Conservation (phyloP, 108 stramenopile genomes). For the Cylindrotheca fusiformis region DNA sequence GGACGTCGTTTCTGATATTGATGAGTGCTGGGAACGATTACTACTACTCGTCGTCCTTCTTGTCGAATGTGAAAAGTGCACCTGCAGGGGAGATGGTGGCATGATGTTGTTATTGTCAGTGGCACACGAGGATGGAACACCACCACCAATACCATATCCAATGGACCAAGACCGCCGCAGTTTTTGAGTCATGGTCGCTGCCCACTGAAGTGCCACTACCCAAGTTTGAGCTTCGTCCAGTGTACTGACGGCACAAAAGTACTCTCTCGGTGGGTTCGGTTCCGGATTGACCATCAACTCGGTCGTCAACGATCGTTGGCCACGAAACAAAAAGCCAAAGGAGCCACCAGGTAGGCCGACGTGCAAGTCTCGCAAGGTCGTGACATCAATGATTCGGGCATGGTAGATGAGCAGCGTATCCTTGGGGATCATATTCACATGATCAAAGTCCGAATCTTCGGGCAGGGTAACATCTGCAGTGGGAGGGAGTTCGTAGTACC, state of each 20-base stretch:
- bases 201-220: conserved; percentile 85
- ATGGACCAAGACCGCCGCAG: neutral
- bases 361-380: conserved; percentile 76
- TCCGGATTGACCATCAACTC: conserved; percentile 13
- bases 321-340: conserved; percentile 81
- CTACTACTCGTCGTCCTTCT: too few relatives aligned
- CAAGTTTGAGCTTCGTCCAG: conserved; percentile 77
- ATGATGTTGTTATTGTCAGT: neutral
- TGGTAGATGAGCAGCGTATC: conserved; percentile 47
- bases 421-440: conserved; percentile 47
- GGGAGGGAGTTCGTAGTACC: conserved; percentile 77
- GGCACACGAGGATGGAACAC: too few relatives aligned
- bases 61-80: too few relatives aligned
- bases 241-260: conserved; percentile 79
- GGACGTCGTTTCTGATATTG: neutral
- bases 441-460: conserved; percentile 31
- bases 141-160: neutral
- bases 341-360: conserved; percentile 73
- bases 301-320: conserved; percentile 39
- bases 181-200: conserved; percentile 30
- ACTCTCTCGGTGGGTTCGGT: conserved; percentile 49
- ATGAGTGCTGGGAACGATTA: neutral
- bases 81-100: neutral
- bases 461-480: conserved; percentile 33
- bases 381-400: conserved; percentile 79